These are phyloP conservation scores for Aplosporella prunicola DNA, from an alignment of 2,329 filamentous ascomycete genomes.

Conservation along the genomic window DNA sequence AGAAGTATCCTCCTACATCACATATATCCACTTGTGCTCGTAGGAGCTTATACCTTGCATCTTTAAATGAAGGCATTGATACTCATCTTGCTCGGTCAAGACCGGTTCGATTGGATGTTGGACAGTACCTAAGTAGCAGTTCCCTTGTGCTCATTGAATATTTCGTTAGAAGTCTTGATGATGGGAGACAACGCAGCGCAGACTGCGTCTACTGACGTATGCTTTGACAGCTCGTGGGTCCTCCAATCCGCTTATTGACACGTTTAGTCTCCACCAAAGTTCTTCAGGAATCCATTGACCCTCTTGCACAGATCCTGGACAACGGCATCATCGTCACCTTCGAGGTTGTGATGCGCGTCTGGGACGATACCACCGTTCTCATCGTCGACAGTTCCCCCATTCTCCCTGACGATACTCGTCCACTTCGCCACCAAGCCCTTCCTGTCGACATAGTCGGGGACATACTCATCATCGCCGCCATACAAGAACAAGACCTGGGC, in stretches of 20 bases:
- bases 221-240: too few species aligned
- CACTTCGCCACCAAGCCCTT: slow-evolving; percentile 49
- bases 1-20: too few species aligned
- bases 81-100: too few species aligned
- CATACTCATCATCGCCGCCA: slow-evolving; percentile 56
- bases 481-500: slow-evolving; percentile 55
- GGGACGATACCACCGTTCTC: slow-evolving; percentile 39
- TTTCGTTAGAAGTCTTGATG: too few species aligned
- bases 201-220: too few species aligned
- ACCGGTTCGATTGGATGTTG: too few species aligned
- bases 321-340: slow-evolving; percentile 37
- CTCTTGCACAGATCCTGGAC: slow-evolving; percentile 41
- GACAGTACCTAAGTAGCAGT: too few species aligned
- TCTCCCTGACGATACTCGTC: slow-evolving; percentile 35
- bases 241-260: not conserved
- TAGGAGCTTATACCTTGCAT: too few species aligned
- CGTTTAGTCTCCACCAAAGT: slow-evolving; percentile 6
- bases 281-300: slow-evolving; percentile 41
- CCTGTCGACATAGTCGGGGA: slow-evolving; percentile 51
- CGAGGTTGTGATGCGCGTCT: slow-evolving; percentile 44
- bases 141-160: too few species aligned
- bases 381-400: slow-evolving; percentile 40
- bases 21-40: too few species aligned
- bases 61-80: too few species aligned
- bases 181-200: too few species aligned